Base-by-base conservation (phyloP, 2,329 filamentous ascomycete genomes). In the Pseudogymnoascus sp. region DNA sequence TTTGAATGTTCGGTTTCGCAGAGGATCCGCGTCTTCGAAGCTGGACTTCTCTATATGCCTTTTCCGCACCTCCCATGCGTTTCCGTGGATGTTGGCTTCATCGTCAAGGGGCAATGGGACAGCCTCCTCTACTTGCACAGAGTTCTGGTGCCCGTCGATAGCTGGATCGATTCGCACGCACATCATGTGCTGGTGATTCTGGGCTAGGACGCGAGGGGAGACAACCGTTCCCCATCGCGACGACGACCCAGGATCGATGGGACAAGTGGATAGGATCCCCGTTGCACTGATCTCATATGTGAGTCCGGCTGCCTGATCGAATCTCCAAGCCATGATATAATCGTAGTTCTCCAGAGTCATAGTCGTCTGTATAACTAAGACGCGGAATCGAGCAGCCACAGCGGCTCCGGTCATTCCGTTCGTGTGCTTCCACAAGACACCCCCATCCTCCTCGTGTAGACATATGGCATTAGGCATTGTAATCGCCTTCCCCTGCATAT, bases 181-280 rank as follows among this genome's bases (percentile, higher is more conserved):
- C 75, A 91, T 90, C 73, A 90, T 88, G 74, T 91, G 88, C 71
- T 91, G 88, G 69, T 90, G 88, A 74, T 88, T 85, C 0, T 79
- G 79, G 1, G 85, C 87, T 54, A 90, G 81, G 10, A 87, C 85
- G 41, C 85, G 85, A 0, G 85, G 85, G 63, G 85, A 83, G 5
- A 89, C 85, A 48, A 87, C 81, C 0, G 85, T 88, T 36, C 85
- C 86, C 76, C 83, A 87, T 1, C 82, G 80, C 5, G 87, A 84
- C 19, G 81, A 81, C 60, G 84, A 71, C 23, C 82, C 84, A 62
- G 85, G 80, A 65, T 87, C 85, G 67, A 87, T 84, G 45, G 6
- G 19, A n/a, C 11, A 1, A 0, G 85, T 87, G 64, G 80, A 84
- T 19, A 88, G 75, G 64, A 88, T 86, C 3, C 85, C 85, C 0